A percentile compares a stretch with the other conserved stretches of the same genome.
Evolutionary conservation across 306 rosid species (phyloP).

Genomic region (Betula pendula): DNA sequence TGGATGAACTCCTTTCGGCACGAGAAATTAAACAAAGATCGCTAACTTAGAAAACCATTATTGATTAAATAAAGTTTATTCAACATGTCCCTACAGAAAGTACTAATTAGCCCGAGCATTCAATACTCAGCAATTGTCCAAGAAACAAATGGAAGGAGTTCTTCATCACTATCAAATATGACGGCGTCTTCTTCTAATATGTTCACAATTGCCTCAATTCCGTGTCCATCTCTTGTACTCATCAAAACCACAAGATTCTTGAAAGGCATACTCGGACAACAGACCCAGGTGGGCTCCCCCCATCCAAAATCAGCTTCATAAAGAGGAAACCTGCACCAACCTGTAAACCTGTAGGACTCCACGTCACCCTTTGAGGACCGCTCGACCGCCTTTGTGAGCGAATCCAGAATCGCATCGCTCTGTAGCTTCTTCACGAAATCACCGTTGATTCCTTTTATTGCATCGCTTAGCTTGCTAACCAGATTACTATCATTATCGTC

Average conservation of each 20-base stretch:
- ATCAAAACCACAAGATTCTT: background rate
- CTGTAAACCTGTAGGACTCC: background rate
- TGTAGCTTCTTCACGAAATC: constrained; percentile 6
- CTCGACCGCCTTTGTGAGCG: background rate
- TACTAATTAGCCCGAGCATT: background rate
- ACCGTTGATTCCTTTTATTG: background rate
- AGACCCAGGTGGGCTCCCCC: background rate
- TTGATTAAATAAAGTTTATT: no score
- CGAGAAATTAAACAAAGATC: no score
- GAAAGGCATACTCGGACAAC: background rate
- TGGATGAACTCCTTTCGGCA: no score
- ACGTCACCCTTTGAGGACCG: background rate
- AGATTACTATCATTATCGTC: background rate
- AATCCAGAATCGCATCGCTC: background rate
- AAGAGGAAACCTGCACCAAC: constrained; percentile 1
- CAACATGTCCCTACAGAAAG: background rate
- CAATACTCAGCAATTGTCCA: background rate
- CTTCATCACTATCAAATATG: background rate
- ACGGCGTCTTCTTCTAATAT: background rate
- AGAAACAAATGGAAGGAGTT: background rate
- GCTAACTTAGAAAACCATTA: no score
- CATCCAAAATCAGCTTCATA: background rate
- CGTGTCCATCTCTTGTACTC: background rate
- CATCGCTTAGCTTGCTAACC: background rate
- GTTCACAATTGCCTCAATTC: background rate